Evolutionary conservation across 1,284 basidiomycete species (phyloP), one percentile per base, ranked within the genome.

Genomic region (Malassezia psittaci): DNA sequence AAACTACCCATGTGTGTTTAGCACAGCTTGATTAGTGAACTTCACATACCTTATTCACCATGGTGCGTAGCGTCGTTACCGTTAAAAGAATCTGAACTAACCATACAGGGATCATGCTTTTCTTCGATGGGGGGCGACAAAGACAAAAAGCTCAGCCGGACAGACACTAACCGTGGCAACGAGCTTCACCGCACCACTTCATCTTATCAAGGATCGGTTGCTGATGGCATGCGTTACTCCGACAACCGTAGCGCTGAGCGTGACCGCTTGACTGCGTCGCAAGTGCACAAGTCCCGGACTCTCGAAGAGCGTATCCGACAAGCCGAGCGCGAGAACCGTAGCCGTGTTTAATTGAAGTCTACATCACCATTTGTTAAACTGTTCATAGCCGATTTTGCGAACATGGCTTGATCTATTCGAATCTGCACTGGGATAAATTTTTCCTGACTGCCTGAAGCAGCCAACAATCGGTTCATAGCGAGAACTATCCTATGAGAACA

Each of bases 111-210:
- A 57, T 65, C 62, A 46, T 67, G 65, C 62, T 51, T 67, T 41
- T 67, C 65, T 50, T 64, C 61, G 53, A 59, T 64, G 47, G 50
- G 51, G 16, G 43, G 43, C 15, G 66, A 66, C 55, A 66, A 66
- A 42, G 51, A 52, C 55, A 71, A 71, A 65, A 64, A 65, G 60
- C 66, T 72, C 57, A 71, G 66, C 63, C 69, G 70, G 39, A 72
- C 72, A 40, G 70, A 72, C 54, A 72, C 72, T 49, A 72, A 72
- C 66, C 65, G 61, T 10, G 54, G 51, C 60, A 72, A 70, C 56
- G 72, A 71, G 58, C 62, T 74, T 41, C 72, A 72, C 52, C 68
- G 72, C 39, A 72, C 70, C 56, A 73, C 72, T 24, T 73, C 70
- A 13, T 74, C 72, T 32, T 74, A 69, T 66, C 70, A 73, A 51